Evolutionary conservation across 805 yeast species (phyloP), one percentile per base, ranked within the genome.

Genomic region (Spathaspora girioi): DNA sequence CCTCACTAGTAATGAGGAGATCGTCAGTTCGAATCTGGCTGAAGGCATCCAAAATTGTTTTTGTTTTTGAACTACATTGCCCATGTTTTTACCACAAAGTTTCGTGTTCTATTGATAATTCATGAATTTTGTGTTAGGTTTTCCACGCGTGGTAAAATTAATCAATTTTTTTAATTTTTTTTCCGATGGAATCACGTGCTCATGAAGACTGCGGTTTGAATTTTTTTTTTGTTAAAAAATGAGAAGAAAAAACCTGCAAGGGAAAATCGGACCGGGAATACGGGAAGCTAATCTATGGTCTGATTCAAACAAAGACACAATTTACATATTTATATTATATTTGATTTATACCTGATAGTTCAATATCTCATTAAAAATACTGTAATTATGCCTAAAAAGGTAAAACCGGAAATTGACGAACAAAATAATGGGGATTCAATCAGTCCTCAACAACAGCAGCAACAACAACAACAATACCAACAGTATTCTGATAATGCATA

Each of bases 1-100:
- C 71, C 71, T 66, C 70, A 66, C 71, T 66, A 67, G 70, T 67
- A 67, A 67, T 66, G 71, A 66, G 70, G 71, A 67, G 71, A 67
- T 66, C 71, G 68, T 67, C 68, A 64, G 71, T 66, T 67, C 66
- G 67, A 63, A 56, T 63, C 68, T 61, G 66, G 65, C 65, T 63
- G 67, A 60, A 59, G 66, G 68, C 67, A 63, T 54, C 47, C 9
- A 8, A 35, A 4, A 23, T 6, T 6, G 26, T n/a, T 52, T 49
- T 57, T 59, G 56, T 51, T 52, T 52, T 41, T 51, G 42, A 10
- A 15, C 40, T 19, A 18, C 47, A 10, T 31, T 42, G 15, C 15
- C 5, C 9, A 17, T 40, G 11, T 40, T 17, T 11, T 40, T 17
- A 35, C 40, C 18, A 35, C 18, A 35, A 15, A 29, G 14, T 35